A percentile compares a stretch with the other conserved stretches of the same genome.
Conservation (phyloP, 208 protist species). For the Leishmania turanica region DNA sequence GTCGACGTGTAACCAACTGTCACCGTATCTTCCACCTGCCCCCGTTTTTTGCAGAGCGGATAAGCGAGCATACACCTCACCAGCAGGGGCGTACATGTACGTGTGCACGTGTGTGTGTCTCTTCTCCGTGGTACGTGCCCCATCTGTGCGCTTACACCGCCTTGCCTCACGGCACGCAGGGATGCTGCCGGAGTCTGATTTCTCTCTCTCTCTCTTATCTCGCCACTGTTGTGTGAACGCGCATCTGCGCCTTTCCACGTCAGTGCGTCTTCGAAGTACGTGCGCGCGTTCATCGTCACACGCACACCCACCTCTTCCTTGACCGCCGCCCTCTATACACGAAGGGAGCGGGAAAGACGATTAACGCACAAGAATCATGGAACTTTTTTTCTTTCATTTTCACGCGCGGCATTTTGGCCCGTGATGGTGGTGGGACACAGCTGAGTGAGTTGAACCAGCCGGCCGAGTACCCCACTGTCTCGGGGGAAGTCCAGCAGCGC, state of each 20-base stretch:
- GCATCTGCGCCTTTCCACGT: not conserved
- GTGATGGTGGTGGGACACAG: not conserved
- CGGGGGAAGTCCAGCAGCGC: not conserved
- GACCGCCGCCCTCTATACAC: not conserved
- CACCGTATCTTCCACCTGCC: not conserved
- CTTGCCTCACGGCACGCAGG: not conserved
- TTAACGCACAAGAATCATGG: not conserved
- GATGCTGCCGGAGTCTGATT: not conserved
- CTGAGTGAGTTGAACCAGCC: not conserved
- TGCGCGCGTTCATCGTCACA: not conserved
- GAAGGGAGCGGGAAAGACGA: not conserved
- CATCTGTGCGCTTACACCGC: not conserved
- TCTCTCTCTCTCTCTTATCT: not conserved
- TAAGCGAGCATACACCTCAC: not conserved
- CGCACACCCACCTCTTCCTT: not conserved
- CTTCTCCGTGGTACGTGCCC: not conserved
- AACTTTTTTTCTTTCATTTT: conserved; percentile 9
- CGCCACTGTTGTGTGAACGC: not conserved
- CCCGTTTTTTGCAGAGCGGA: not conserved
- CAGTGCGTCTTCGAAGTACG: not conserved
- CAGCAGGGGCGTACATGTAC: not conserved
- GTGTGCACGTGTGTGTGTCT: not conserved
- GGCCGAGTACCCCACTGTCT: not conserved
- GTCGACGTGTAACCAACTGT: not conserved
- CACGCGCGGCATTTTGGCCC: not conserved